Evolutionary conservation across 1,284 basidiomycete genomes (phyloP).

Genomic region (Mycosarcoma mackinlayi): DNA sequence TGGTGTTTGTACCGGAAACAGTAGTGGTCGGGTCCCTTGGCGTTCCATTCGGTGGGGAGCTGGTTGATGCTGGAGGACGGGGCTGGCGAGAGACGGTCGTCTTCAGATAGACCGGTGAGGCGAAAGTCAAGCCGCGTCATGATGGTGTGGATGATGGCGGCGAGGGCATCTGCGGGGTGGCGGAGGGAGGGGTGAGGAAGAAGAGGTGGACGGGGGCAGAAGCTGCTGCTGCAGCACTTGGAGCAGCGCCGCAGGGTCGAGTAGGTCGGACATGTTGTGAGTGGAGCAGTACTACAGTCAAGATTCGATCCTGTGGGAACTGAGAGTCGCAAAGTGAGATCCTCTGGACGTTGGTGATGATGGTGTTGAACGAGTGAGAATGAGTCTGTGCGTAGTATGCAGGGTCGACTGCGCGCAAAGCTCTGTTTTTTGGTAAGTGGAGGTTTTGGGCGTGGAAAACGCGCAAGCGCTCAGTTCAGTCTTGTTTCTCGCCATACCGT

Average conservation of each 20-base stretch:
- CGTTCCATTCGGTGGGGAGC: conserved; percentile 44
- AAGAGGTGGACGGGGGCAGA: conserved; percentile 19
- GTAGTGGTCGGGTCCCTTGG: conserved; percentile 45
- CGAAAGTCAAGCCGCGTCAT: conserved; percentile 58
- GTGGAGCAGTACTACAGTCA: too few relatives aligned
- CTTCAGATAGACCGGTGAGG: conserved; percentile 55
- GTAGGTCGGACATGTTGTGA: conserved; percentile 32
- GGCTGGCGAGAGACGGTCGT: conserved; percentile 26
- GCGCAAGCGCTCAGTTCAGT: neutral
- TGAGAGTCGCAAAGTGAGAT: neutral
- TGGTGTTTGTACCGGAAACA: conserved; percentile 59
- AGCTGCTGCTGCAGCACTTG: conserved; percentile 41
- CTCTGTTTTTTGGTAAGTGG: neutral
- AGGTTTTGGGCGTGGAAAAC: conserved; percentile 1
- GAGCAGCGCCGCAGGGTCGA: conserved; percentile 58
- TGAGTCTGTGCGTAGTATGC: conserved; percentile 4
- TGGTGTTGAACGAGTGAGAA: neutral
- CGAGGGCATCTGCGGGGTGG: conserved; percentile 52
- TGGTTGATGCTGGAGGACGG: conserved; percentile 10
- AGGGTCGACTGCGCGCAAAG: conserved; percentile 6
- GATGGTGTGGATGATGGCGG: conserved; percentile 54
- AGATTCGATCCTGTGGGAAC: neutral
- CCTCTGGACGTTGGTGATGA: neutral
- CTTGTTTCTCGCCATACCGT: neutral
- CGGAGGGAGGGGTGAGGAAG: conserved; percentile 15